Evolutionary conservation across 352 stramenopile genomes (phyloP).

Genomic region (Poterioochromonas sp.): DNA sequence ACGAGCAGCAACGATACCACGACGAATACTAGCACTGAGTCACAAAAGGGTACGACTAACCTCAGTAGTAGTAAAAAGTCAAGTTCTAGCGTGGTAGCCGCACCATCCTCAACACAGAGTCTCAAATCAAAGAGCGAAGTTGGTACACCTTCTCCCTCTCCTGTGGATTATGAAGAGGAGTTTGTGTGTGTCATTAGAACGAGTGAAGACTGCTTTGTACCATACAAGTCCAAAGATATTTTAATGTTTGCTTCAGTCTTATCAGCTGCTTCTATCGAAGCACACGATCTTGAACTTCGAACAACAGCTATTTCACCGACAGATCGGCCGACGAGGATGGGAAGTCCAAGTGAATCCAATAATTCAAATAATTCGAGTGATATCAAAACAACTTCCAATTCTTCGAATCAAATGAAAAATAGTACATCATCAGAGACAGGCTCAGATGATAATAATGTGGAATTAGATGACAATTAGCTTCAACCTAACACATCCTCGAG

Average conservation of each 20-base stretch:
- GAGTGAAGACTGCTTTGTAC: not conserved
- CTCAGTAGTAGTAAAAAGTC: too few species aligned
- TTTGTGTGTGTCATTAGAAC: conserved; percentile 26
- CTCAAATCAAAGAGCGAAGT: too few species aligned
- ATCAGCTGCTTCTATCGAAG: not conserved
- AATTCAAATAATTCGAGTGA: not conserved
- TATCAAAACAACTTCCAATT: not conserved
- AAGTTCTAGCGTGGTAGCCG: too few species aligned
- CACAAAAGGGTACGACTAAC: too few species aligned
- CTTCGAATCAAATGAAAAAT: not conserved
- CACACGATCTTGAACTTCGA: not conserved
- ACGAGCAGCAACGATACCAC: not conserved
- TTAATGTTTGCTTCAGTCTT: conserved; percentile 1
- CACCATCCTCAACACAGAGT: too few species aligned
- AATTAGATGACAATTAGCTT: too few species aligned
- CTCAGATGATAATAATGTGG: not conserved
- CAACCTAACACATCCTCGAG: too few species aligned
- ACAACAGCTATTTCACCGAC: not conserved
- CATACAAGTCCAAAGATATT: not conserved
- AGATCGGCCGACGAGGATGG: not conserved
- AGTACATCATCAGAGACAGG: conserved; percentile 13
- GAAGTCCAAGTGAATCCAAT: not conserved
- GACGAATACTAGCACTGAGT: not conserved
- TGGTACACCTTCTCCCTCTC: not conserved
- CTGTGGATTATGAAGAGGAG: not conserved